Base-by-base conservation (phyloP, 148 eudicot species). In the Vaccinium vitisidaea region DNA sequence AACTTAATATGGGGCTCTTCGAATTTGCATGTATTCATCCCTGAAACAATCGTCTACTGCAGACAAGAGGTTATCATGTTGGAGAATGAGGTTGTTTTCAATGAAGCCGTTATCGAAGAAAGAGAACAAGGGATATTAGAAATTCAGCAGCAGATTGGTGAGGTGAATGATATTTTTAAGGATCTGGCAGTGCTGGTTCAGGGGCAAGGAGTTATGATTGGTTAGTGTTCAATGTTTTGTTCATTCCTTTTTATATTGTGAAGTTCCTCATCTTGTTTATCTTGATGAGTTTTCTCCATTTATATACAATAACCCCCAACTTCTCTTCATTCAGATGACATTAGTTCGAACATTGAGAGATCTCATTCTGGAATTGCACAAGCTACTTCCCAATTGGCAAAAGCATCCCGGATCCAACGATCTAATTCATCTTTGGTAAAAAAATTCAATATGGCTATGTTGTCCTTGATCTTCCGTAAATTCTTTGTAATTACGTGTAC, bases 91-190 rank as follows among this genome's bases (percentile, higher is more conserved):
- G 80, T 91, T 52, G 81, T 85, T 65, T 88, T 90, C 48, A 90
- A 91, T 80, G 93, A 91, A 80, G 91, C 95, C 80, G 55, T 90
- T 76, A 92, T 92, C 75, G 93, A 92, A 84, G 95, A 92, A 88
- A 89, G 95, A 87, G 93, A 91, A 48, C 93, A 91, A 81, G 95
- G 95, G 11, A 93, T 93, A 70, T 84, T 84, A 86, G 93, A 92
- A 84, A 88, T 92, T 85, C 95, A 92, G 86, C 86, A 88, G 81
- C 91, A 92, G 85, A 92, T 91, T 70, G 89, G 91, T 56, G 91
- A 92, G 87, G 92, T 89, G 90, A 90, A 88, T 86, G 93, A 91
- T 74, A 92, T 92, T 27, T 92, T 92, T 77, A 92, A 87, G 79
- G 95, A 92, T 85, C 88, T 92, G n/a, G 92, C 93, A 8, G 90